Conservation (phyloP, 192 early-diverging fungal genomes). For the Linderina pennispora region DNA sequence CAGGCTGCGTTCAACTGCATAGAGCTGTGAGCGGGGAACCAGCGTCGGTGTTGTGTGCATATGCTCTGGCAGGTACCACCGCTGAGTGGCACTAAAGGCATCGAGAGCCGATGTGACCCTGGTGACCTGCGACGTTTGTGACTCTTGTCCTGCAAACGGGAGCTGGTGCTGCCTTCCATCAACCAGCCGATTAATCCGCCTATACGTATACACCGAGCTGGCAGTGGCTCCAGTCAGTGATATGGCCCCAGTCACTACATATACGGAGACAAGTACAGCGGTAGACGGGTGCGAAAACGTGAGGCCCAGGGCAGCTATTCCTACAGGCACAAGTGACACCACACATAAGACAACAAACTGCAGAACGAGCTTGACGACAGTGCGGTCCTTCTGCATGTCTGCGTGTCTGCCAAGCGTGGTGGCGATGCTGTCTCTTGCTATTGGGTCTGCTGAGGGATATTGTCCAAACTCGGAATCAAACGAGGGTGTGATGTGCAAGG, state of each 20-base stretch:
- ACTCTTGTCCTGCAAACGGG: not conserved
- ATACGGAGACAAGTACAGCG: not conserved
- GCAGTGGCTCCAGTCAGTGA: not conserved
- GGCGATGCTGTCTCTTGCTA: no score
- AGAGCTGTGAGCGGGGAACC: not conserved
- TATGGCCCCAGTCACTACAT: not conserved
- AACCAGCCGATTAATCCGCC: no score
- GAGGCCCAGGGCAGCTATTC: not conserved
- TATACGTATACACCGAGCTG: not conserved
- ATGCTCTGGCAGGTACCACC: slow-evolving; percentile 10
- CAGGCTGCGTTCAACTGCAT: no score
- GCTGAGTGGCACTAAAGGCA: slow-evolving; percentile 21
- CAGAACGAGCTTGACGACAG: slow-evolving; percentile 5
- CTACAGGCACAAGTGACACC: slow-evolving; percentile 1
- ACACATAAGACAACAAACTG: slow-evolving; percentile 11
- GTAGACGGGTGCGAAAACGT: not conserved
- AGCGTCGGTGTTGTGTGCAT: not conserved
- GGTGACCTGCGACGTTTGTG: not conserved
- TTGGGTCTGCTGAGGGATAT: no score
- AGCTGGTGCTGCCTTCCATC: not conserved
- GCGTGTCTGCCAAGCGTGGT: no score
- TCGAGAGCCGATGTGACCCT: slow-evolving; percentile 11
- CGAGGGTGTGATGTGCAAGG: no score
- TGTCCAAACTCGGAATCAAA: no score
- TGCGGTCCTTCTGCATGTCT: no score